phyloP scores from a whole-genome alignment of 2,329 filamentous ascomycete genomes.

The Aspergillus tamarii region DNA sequence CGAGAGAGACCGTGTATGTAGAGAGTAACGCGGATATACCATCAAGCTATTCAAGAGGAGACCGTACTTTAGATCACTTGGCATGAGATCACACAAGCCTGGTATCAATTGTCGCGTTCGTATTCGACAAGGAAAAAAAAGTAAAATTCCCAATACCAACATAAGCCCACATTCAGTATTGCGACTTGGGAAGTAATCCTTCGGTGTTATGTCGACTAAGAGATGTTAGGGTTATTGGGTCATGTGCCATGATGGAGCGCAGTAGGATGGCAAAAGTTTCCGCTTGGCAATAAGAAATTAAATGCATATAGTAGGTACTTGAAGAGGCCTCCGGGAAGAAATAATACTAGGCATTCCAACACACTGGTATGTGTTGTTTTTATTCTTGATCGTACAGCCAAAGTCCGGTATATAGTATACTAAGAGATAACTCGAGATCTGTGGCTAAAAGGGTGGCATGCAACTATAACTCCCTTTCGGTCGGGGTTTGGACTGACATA shows the following conservation, averaged over 20 bases:
- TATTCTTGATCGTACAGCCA: no score
- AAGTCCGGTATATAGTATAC: no score
- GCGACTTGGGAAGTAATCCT: background rate
- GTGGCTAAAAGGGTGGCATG: no score
- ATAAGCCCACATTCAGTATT: background rate
- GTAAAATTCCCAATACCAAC: no score
- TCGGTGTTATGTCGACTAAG: background rate
- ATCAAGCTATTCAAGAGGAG: background rate
- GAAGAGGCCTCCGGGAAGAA: background rate
- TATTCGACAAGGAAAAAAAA: background rate
- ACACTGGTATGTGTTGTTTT: no score
- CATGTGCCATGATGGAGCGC: background rate
- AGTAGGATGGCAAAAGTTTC: background rate
- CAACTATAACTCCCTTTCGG: no score
- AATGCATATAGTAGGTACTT: background rate
- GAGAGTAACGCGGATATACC: background rate
- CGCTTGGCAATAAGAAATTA: background rate
- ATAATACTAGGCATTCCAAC: no score
- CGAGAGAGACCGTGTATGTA: background rate
- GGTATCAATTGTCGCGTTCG: background rate
- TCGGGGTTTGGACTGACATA: no score
- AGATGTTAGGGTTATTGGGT: background rate
- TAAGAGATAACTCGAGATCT: no score
- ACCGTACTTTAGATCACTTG: background rate
- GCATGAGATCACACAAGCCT: background rate